Conservation (phyloP, 116 monocot genomes). For the Phalaenopsis hybrid region DNA sequence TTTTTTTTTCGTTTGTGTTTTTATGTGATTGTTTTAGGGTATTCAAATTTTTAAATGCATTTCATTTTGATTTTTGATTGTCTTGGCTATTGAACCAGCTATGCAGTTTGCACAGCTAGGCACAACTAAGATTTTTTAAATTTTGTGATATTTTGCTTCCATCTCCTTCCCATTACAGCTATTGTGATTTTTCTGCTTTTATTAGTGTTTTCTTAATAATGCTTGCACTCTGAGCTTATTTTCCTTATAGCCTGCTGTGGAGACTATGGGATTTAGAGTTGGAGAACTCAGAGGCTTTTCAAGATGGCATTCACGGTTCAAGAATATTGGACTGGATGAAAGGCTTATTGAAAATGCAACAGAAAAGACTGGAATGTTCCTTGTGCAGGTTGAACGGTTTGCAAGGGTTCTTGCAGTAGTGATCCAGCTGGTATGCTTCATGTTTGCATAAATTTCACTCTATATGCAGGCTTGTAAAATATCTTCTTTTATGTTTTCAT, state of each 20-base stretch:
- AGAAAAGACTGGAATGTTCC: conserved; percentile 81
- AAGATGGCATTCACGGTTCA: conserved; percentile 81
- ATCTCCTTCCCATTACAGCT: background rate
- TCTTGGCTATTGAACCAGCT: background rate
- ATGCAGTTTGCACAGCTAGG: too few species aligned
- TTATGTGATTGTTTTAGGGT: background rate
- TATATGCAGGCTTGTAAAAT: background rate
- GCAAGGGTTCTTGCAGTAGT: conserved; percentile 75
- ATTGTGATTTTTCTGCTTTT: background rate
- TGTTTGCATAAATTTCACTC: background rate
- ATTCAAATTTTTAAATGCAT: background rate
- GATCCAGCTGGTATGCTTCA: conserved; percentile 49
- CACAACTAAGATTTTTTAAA: background rate
- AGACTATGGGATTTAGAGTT: conserved; percentile 85
- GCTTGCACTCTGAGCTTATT: background rate
- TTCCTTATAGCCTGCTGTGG: conserved; percentile 73
- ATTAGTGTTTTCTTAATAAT: background rate
- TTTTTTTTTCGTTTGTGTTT: background rate
- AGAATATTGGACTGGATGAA: conserved; percentile 73
- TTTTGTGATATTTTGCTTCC: background rate
- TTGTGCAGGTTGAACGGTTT: conserved; percentile 84
- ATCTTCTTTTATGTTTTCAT: background rate
- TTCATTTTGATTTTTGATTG: background rate
- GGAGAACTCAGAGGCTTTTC: conserved; percentile 88
- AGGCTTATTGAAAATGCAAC: conserved; percentile 61